phyloP scores from a whole-genome alignment of 169 alveolate species.

The Miamiensis avidus region DNA sequence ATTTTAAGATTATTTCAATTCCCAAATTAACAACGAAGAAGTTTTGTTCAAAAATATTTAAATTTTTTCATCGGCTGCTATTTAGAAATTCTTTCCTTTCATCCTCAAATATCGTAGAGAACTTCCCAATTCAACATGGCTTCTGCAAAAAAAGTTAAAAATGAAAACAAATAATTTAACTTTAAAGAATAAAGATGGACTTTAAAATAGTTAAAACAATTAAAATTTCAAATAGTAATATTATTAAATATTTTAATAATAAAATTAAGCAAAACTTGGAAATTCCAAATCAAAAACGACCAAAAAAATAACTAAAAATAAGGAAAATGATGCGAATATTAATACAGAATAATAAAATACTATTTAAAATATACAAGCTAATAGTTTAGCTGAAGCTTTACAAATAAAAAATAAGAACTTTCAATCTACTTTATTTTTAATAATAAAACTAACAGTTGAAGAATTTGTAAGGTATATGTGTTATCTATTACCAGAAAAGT shows the following conservation, averaged over 20 bases:
- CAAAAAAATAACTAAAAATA: background rate
- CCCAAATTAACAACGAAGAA: background rate
- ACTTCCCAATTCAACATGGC: too few species aligned
- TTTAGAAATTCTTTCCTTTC: background rate
- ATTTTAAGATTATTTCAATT: background rate
- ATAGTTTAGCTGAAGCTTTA: background rate
- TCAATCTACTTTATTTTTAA: too few species aligned
- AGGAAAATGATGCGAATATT: background rate
- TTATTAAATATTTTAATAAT: too few species aligned
- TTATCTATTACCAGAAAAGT: too few species aligned
- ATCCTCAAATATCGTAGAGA: background rate
- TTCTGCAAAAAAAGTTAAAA: too few species aligned
- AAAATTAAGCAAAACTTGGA: background rate
- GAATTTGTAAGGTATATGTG: background rate
- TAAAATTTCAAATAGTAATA: too few species aligned
- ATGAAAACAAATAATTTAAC: too few species aligned
- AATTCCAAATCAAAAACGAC: background rate
- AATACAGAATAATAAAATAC: too few species aligned
- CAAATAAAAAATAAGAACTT: background rate
- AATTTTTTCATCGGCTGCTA: background rate
- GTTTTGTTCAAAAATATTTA: background rate
- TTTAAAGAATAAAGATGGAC: too few species aligned
- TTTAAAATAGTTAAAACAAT: too few species aligned
- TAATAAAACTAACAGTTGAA: background rate
- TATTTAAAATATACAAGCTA: too few species aligned